phyloP scores from a whole-genome alignment of 768 basidiomycete species.

The Suillus luteus region DNA sequence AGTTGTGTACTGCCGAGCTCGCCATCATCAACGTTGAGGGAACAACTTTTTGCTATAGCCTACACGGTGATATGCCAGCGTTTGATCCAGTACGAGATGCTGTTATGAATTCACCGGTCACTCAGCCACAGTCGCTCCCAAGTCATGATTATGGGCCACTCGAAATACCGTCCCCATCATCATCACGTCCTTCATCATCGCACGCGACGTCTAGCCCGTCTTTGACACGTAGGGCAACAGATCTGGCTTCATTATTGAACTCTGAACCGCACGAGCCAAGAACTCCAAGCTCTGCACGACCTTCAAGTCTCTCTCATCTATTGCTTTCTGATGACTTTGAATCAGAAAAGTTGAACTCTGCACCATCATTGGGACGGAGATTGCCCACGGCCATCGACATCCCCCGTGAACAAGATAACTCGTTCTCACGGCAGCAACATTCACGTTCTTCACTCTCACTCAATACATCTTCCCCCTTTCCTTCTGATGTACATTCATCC shows the following conservation, averaged over 20 bases:
- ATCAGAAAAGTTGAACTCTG: slow-evolving; percentile 26
- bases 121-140: slow-evolving; percentile 43
- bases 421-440: slow-evolving; percentile 29
- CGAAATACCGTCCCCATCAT: slow-evolving; percentile 39
- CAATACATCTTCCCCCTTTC: slow-evolving; percentile 22
- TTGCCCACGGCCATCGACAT: slow-evolving; percentile 36
- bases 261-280: slow-evolving; percentile 47
- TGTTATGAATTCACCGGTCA: slow-evolving; percentile 74
- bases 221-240: slow-evolving; percentile 64
- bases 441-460: slow-evolving; percentile 23
- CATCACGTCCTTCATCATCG: slow-evolving; percentile 38
- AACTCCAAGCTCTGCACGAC: slow-evolving; percentile 37
- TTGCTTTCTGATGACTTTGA: slow-evolving; percentile 35
- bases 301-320: slow-evolving; percentile 48
- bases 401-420: slow-evolving; percentile 30
- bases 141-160: slow-evolving; percentile 25
- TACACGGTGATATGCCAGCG: slow-evolving; percentile 35
- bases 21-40: not conserved
- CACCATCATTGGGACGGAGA: slow-evolving; percentile 33
- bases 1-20: slow-evolving; percentile 8
- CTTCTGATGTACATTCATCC: slow-evolving; percentile 20
- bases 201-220: slow-evolving; percentile 46
- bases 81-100: slow-evolving; percentile 91
- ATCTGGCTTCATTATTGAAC: slow-evolving; percentile 78
- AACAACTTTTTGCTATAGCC: not conserved